phyloP scores from a whole-genome alignment of 1,139 yeast genomes.

The Yamadazyma atlantica region DNA sequence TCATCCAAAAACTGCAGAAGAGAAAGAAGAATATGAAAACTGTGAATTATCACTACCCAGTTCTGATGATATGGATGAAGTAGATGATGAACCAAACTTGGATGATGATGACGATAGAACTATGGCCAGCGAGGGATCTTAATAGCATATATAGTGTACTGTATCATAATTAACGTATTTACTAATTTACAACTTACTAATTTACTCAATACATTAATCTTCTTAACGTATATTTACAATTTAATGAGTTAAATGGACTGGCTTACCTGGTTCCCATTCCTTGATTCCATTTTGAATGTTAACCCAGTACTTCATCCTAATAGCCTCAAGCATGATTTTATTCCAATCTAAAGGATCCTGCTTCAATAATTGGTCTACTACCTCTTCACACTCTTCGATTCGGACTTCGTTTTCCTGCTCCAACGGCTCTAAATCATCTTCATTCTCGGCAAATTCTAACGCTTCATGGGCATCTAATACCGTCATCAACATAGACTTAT shows the following conservation, averaged over 20 bases:
- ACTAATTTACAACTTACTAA: too few relatives aligned
- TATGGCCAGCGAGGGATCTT: conserved; percentile 43
- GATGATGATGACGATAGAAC: conserved; percentile 37
- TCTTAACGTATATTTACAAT: neutral
- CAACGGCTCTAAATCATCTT: conserved; percentile 55
- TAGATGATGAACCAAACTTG: conserved; percentile 21
- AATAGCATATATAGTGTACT: too few relatives aligned
- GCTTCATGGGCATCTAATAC: conserved; percentile 82
- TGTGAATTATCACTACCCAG: conserved; percentile 63
- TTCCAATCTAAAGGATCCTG: conserved; percentile 49
- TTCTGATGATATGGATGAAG: conserved; percentile 30
- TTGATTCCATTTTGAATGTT: conserved; percentile 72
- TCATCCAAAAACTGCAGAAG: conserved; percentile 60
- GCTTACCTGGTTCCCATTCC: conserved; percentile 77
- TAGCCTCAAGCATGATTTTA: conserved; percentile 62
- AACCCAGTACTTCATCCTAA: conserved; percentile 80
- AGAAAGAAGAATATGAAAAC: conserved; percentile 55
- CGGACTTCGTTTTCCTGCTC: conserved; percentile 55
- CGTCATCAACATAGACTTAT: conserved; percentile 65
- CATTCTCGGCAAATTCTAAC: conserved; percentile 60
- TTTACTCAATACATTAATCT: too few relatives aligned
- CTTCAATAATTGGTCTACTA: conserved; percentile 28
- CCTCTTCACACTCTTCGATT: conserved; percentile 39
- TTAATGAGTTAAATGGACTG: conserved; percentile 61
- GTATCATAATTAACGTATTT: neutral